These are phyloP conservation scores for Xylaria longipes DNA, from an alignment of 495 filamentous ascomycete genomes.

Conservation along the genomic window DNA sequence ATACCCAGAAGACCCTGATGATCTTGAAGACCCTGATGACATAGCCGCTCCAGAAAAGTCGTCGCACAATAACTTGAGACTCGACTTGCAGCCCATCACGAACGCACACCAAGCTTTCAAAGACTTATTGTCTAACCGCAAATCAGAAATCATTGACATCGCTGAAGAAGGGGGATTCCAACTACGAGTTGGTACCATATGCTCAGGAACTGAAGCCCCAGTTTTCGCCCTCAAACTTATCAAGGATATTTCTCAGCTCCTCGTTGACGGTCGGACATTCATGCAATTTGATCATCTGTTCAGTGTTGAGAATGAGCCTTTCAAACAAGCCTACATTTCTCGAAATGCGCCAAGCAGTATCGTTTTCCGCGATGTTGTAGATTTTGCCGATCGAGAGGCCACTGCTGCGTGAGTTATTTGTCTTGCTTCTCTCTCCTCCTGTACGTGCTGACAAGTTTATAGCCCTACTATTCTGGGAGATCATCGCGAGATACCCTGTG, in stretches of 20 bases:
- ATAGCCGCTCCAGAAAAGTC: not conserved
- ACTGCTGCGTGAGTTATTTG: slow-evolving; percentile 61
- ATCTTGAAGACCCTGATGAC: not conserved
- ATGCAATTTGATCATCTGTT: slow-evolving; percentile 70
- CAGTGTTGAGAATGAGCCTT: slow-evolving; percentile 78
- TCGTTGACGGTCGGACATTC: slow-evolving; percentile 20
- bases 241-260: slow-evolving; percentile 42
- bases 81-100: slow-evolving; percentile 33
- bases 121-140: slow-evolving; percentile 35
- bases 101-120: slow-evolving; percentile 40
- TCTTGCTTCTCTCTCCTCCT: not conserved
- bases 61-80: slow-evolving; percentile 12
- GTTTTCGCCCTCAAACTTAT: slow-evolving; percentile 68
- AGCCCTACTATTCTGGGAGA: slow-evolving; percentile 78
- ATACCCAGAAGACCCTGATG: not conserved
- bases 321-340: slow-evolving; percentile 82
- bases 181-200: slow-evolving; percentile 75
- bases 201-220: slow-evolving; percentile 83
- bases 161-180: slow-evolving; percentile 4
- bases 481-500: slow-evolving; percentile 59
- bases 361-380: slow-evolving; percentile 73
- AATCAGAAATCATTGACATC: slow-evolving; percentile 14
- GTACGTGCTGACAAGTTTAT: slow-evolving; percentile 25
- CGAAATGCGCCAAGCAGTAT: slow-evolving; percentile 65
- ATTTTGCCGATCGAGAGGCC: slow-evolving; percentile 54